Evolutionary conservation across 2,329 filamentous ascomycete species (phyloP), one percentile per base, ranked within the genome.

Genomic region (Ascochyta viciae-villosae): DNA sequence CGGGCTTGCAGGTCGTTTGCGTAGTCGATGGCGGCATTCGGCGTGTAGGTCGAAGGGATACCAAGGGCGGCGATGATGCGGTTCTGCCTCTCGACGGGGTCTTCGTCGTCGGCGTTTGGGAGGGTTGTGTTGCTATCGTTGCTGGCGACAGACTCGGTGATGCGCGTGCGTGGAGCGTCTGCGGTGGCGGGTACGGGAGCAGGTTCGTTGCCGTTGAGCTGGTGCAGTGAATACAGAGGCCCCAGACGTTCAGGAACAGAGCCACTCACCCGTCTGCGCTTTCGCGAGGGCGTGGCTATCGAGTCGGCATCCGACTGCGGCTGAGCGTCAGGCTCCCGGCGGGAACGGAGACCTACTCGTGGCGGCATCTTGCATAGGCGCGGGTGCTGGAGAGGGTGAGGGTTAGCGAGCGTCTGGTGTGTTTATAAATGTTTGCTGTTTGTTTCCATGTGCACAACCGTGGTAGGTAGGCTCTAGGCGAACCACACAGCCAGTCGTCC

Each of bases 21-120:
- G 63, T 86, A 89, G 42, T 83, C 77, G 37, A 87, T 69, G 1
- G 80, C 74, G n/a, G 82, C 80, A 58, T 87, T 84, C 2, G 89
- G 79, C 2, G 83, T 72, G 62, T 80, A 79, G 44, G 74, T 70
- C 12, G 51, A 49, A 16, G 80, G 77, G 22, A 77, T 72, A 58
- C 75, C 76, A 50, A 82, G 73, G 40, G 76, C 74, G 49, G 75
- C 67, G 29, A 75, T 75, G 31, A 76, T 68, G 26, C 68, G 58
- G 49, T 75, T 75, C 59, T 76, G 73, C 57, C 72, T 66, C 57
- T 75, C 73, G 4, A 74, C 60, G 15, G 72, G 69, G 24, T 61
- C 64, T 31, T 75, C 71, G 46, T 74, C 71, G 31, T 63, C 65
- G 46, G 67, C 69, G 56, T 75, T 72, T 31, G 72, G 71, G 29